Base-by-base conservation (phyloP, 2,329 filamentous ascomycete genomes). In the Dactylellina parvicollis region DNA sequence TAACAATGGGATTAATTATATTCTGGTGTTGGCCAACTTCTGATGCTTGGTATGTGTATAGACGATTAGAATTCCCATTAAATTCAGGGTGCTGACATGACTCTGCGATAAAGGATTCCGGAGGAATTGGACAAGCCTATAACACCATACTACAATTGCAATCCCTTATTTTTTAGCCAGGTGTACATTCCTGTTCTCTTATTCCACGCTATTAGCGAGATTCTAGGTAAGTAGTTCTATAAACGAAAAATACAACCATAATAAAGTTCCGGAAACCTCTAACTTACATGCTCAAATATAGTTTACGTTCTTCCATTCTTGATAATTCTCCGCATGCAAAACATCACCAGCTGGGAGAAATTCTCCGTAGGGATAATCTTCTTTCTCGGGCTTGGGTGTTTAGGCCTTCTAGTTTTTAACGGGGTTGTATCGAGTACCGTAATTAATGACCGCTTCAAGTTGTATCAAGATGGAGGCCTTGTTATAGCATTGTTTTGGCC, bases 331-430 rank as follows among this genome's bases (percentile, higher is more conserved):
- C 57, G 57, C 4, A 28, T 61, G 1, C 7, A 40, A 5, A 52
- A 52, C 16, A 61, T 61, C 18, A 16, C 28, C 5, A 8, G 1
- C 1, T 5, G 2, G n/a, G 46, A 52, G 18, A 49, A 42, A 40
- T 2, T 40, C n/a, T 38, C 30, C 3, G 20, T 47, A 12, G 24
- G 3, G 16, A 18, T 30, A 2, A 40, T 61, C 2, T 61, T 61
- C 44, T 16, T 40, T 2, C 8, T 50, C 1, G 44, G 57, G 2
- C 34, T 61, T 9, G 16, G 16, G 1, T 61, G 57, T 20, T 18
- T 61, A 4, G 28, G 28, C 18, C n/a, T 61, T 10, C 50, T 61
- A 44, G n/a, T 61, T 3, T 61, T 40, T 22, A 61, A 50, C 32
- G 28, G 7, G 1, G 9, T 49, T 16, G 2, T 61, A 3, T 52